Evolutionary conservation across 768 basidiomycete genomes (phyloP), one percentile per base, ranked within the genome.

Genomic region (Glaciozyma martinii): DNA sequence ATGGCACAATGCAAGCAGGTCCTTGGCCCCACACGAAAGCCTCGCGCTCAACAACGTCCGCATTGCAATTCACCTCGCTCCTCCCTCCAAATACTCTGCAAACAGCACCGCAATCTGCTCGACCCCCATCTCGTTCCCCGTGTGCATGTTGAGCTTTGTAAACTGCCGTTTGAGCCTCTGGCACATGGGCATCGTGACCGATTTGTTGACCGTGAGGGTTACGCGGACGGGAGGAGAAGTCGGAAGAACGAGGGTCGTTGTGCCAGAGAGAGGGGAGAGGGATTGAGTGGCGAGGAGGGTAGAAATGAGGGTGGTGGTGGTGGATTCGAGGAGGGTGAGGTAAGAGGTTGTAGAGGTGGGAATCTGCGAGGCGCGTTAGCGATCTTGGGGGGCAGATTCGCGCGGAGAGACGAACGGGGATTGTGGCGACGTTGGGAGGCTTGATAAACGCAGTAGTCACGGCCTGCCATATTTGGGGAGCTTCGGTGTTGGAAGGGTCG

Each of bases 141-240:
- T 90, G 71, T 90, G 91, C 75, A 88, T 90, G 75, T 97, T 91
- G 42, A 89, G 81, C 5, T 84, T 83, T 40, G 94, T 87, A 73
- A 94, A 98, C 75, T 97, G 92, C 50, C 93, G 81, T 75, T 94
- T 97, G 50, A 87, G 78, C 33, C 93, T 81, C 75, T 94, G 92
- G 61, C 95, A 80, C 77, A 94, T 90, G 0, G 97, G 80, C 44
- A 91, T 90, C 33, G 95, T 70, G 64, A 81, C 81, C 9, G 89
- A 85, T 46, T 82, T 74, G 0, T 89, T 88, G 23, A 94, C 82
- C 18, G 77, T 79, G 57, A 94, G 77, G 15, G 77, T 74, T n/a
- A 81, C 66, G 1, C 71, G 21, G 1, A 63, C 55, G 52, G 66
- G 63, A 0, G 83, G 69, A 3, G 80, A 70, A 16, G 85, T 74